These are phyloP conservation scores for Phytophthora lateralis DNA, from an alignment of 352 stramenopile genomes.

Conservation along the genomic window DNA sequence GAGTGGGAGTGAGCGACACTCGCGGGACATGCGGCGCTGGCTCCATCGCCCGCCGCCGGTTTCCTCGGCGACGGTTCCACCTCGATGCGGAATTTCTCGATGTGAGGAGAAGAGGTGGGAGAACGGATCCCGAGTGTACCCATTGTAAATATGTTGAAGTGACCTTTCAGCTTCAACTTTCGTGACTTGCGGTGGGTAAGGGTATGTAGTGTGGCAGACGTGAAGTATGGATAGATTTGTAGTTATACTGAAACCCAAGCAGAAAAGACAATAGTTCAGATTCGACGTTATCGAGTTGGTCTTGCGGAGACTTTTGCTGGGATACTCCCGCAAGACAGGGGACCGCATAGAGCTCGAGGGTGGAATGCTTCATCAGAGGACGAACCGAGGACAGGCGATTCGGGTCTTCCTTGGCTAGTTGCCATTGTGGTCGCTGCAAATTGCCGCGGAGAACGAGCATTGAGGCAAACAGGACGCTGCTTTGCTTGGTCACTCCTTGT, in stretches of 20 bases:
- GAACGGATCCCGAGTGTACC: constrained; percentile 6
- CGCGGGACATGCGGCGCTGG: neutral
- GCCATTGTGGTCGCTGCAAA: too few relatives aligned
- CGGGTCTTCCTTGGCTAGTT: too few relatives aligned
- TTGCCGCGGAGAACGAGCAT: too few relatives aligned
- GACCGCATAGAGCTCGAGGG: constrained; percentile 10
- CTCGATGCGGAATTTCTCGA: constrained; percentile 8
- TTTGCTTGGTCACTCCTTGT: too few relatives aligned
- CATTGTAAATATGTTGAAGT: constrained; percentile 1
- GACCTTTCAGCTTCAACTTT: constrained; percentile 24
- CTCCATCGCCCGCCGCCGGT: constrained; percentile 18
- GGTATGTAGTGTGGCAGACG: neutral
- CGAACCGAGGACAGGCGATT: too few relatives aligned
- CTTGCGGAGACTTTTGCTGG: neutral
- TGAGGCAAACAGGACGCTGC: too few relatives aligned
- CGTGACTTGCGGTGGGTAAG: neutral
- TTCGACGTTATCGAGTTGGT: neutral
- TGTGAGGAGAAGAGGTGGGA: constrained; percentile 12
- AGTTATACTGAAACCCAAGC: constrained; percentile 4
- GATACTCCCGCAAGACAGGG: constrained; percentile 1
- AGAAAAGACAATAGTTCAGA: constrained; percentile 27
- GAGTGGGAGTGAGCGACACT: constrained; percentile 13
- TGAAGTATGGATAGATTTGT: constrained; percentile 2
- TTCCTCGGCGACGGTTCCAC: constrained; percentile 27
- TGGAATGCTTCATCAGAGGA: neutral